A percentile compares a stretch with the other conserved stretches of the same genome.
Conservation (phyloP, 352 stramenopile genomes). For the Stephanocyclus meneghinianus region DNA sequence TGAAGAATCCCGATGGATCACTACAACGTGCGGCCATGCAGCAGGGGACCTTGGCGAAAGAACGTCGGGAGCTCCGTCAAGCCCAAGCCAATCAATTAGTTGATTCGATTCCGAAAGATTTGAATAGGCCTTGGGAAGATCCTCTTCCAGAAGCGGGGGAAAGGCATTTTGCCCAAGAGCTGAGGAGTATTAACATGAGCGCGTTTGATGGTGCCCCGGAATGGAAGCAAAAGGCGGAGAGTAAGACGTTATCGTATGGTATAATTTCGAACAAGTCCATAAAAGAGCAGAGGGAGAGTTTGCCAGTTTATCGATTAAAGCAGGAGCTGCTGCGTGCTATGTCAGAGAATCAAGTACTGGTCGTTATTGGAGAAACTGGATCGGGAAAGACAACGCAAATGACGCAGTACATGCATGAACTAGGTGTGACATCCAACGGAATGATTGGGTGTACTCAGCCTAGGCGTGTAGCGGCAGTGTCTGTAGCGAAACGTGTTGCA, state of each 20-base stretch:
- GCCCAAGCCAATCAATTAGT: conserved; percentile 96
- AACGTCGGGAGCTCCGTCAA: conserved; percentile 94
- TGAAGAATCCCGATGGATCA: conserved; percentile 98
- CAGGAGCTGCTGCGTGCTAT: conserved; percentile 93
- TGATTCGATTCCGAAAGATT: conserved; percentile 95
- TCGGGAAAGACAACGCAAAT: conserved; percentile 97
- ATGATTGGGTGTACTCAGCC: conserved; percentile 94
- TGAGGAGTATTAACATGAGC: conserved; percentile 82
- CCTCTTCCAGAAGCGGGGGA: conserved; percentile 96
- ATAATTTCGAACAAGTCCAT: conserved; percentile 93
- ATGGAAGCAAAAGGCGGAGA: conserved; percentile 97
- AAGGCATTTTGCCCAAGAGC: conserved; percentile 95
- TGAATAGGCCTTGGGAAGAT: conserved; percentile 98
- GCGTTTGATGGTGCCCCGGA: conserved; percentile 85
- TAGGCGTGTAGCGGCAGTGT: conserved; percentile 92
- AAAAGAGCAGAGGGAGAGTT: conserved; percentile 93
- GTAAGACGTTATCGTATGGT: conserved; percentile 95
- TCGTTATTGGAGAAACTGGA: conserved; percentile 99
- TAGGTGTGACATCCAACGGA: conserved; percentile 92
- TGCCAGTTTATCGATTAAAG: conserved; percentile 98
- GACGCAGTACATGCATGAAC: conserved; percentile 99
- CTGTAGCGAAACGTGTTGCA: conserved; percentile 93
- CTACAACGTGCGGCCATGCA: conserved; percentile 96
- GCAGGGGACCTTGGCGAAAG: conserved; percentile 94
- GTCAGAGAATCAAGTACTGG: conserved; percentile 92